Evolutionary conservation across 768 basidiomycete species (phyloP), one percentile per base, ranked within the genome.

Genomic region (Hericium alpestre): DNA sequence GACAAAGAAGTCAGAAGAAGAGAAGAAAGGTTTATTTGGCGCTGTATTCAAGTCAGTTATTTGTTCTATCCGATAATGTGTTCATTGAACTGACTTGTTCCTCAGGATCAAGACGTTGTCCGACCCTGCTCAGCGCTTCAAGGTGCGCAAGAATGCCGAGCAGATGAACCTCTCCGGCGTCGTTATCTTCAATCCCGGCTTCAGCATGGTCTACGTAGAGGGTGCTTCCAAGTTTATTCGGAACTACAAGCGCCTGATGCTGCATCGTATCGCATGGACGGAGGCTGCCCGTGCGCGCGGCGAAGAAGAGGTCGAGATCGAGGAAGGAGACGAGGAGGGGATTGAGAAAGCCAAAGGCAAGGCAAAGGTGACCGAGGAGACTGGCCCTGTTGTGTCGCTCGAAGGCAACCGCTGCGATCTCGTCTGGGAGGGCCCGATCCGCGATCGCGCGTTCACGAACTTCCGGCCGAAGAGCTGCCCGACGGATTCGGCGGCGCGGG

Each of bases 101-200:
- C 41, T 6, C 66, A 92, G 93, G 73, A 78, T 99, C 63, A 87
- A 87, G 67, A 86, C 81, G 56, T 82, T 99, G 49, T 79, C 84
- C n/a, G 93, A 98, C 67, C 92, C 88, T 1, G 78, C 90, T 11
- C 96, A 99, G 64, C 86, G 90, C 59, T 97, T 92, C 78, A 99
- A 98, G 75, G 90, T 97, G 54, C 84, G 90, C 58, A 93, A 90
- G 76, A 98, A 98, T 65, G 96, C 96, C 1, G 90, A 95, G 65
- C 93, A 96, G 67, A 77, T 87, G 68, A 84, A 82, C 59, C 76
- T 98, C 13, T 86, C 90, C 0, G 96, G 96, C 10, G 73, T 94
- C 38, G 93, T 90, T 65, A 86, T 96, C 65, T 92, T 93, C 79
- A 84, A 94, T 66, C 87, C 93, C 0, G 72, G 79, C 32, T 97